These are phyloP conservation scores for Coemansia sp. DNA, from an alignment of 192 early-diverging fungal species.

Conservation along the genomic window DNA sequence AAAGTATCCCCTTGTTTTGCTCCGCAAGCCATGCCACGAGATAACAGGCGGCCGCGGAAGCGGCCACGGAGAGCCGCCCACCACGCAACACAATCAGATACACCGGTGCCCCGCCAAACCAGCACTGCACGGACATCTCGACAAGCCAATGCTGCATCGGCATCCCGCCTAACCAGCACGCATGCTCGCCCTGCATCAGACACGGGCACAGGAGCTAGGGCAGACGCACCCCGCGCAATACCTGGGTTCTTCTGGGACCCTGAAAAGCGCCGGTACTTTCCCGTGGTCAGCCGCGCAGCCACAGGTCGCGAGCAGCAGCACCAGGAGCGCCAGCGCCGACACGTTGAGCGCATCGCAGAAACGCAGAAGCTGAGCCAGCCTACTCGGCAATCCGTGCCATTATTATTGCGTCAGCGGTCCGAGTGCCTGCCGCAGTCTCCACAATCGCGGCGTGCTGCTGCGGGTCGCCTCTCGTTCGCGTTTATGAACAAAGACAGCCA, in stretches of 20 bases:
- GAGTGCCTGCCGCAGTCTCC: background rate
- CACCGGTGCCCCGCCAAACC: no score
- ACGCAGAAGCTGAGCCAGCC: conserved; percentile 3
- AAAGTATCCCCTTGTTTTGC: no score
- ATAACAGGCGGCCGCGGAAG: conserved; percentile 7
- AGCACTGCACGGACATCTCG: no score
- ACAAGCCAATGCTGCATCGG: no score
- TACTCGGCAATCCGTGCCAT: conserved; percentile 2
- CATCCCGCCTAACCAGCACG: no score
- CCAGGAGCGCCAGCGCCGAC: conserved; percentile 13
- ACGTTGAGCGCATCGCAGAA: conserved; percentile 1
- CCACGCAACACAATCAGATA: background rate
- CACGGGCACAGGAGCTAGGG: no score
- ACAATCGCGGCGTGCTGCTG: background rate
- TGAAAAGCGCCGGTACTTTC: conserved; percentile 40
- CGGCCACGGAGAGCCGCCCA: conserved; percentile 6
- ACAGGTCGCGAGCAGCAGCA: conserved; percentile 15
- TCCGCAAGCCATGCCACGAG: background rate
- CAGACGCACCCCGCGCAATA: conserved; percentile 11
- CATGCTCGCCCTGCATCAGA: background rate
- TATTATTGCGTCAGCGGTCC: conserved; percentile 18
- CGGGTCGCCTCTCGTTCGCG: conserved; percentile 9
- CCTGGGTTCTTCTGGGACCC: conserved; percentile 49
- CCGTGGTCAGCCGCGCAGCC: conserved; percentile 25
- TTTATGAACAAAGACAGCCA: background rate